These are phyloP conservation scores for Hypoxylon fragiforme DNA, from an alignment of 495 filamentous ascomycete genomes.

Conservation along the genomic window DNA sequence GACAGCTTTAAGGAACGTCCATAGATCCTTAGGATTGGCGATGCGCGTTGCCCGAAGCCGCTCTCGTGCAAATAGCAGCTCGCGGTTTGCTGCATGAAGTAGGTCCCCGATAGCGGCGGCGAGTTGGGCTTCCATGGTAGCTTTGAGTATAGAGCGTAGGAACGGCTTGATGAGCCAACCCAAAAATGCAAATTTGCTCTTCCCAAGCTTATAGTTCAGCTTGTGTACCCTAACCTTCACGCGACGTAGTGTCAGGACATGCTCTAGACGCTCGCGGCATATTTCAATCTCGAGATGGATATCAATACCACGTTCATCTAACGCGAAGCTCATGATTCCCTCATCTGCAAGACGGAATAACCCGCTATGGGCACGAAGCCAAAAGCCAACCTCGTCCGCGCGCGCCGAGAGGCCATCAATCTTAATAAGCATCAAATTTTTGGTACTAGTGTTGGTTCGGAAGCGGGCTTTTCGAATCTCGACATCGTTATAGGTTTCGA, in stretches of 20 bases:
- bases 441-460: slow-evolving; percentile 65
- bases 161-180: slow-evolving; percentile 86
- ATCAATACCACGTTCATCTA: slow-evolving; percentile 86
- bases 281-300: slow-evolving; percentile 82
- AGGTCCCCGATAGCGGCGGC: slow-evolving; percentile 69
- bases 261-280: slow-evolving; percentile 69
- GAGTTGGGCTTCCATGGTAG: slow-evolving; percentile 76
- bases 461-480: slow-evolving; percentile 81
- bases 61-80: slow-evolving; percentile 84
- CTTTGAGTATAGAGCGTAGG: slow-evolving; percentile 76
- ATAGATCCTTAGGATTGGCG: slow-evolving; percentile 75
- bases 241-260: slow-evolving; percentile 74
- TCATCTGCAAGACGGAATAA: slow-evolving; percentile 71
- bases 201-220: slow-evolving; percentile 73
- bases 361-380: slow-evolving; percentile 66
- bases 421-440: slow-evolving; percentile 72
- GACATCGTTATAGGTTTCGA: slow-evolving; percentile 83
- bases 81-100: slow-evolving; percentile 75
- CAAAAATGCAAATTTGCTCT: slow-evolving; percentile 73
- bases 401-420: slow-evolving; percentile 78
- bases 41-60: slow-evolving; percentile 82
- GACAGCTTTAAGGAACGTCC: slow-evolving; percentile 81
- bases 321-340: slow-evolving; percentile 79
- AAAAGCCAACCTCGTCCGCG: slow-evolving; percentile 85
- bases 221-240: slow-evolving; percentile 85